Evolutionary conservation across 2,329 filamentous ascomycete genomes (phyloP).

Genomic region (Neocatenulostroma microsporum): DNA sequence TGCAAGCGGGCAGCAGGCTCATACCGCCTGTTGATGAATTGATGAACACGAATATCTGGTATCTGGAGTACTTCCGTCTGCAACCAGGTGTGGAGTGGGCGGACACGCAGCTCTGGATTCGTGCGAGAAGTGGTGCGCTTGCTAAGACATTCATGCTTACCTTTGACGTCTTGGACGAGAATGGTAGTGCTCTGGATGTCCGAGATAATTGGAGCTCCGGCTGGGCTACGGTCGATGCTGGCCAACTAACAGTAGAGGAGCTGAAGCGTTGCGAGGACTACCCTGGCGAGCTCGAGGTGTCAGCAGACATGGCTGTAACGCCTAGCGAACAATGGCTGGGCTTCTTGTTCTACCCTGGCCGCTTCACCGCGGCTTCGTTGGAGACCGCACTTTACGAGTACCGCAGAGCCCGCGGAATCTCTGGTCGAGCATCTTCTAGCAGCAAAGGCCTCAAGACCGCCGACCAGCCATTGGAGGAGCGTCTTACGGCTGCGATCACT

Average conservation of each 20-base stretch:
- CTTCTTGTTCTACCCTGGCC: conserved; percentile 73
- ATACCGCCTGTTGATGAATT: conserved; percentile 53
- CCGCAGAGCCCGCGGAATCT: conserved; percentile 52
- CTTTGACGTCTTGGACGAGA: conserved; percentile 59
- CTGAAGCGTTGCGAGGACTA: conserved; percentile 33
- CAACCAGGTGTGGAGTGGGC: conserved; percentile 33
- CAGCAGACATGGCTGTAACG: conserved; percentile 22
- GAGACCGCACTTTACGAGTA: conserved; percentile 80
- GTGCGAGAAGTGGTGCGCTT: conserved; percentile 49
- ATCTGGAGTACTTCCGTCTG: conserved; percentile 41
- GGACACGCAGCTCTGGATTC: conserved; percentile 40
- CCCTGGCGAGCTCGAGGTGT: conserved; percentile 25
- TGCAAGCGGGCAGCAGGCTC: conserved; percentile 54
- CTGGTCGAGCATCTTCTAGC: too few relatives aligned
- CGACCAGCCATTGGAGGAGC: conserved; percentile 60
- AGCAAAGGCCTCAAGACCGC: conserved; percentile 36
- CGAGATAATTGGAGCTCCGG: conserved; percentile 55
- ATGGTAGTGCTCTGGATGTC: conserved; percentile 48
- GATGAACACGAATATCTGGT: conserved; percentile 46
- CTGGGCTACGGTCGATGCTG: conserved; percentile 41
- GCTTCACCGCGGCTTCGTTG: conserved; percentile 70
- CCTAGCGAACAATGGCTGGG: conserved; percentile 71
- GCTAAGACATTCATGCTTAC: conserved; percentile 62
- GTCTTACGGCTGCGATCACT: conserved; percentile 64
- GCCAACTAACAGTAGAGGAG: conserved; percentile 34